Evolutionary conservation across 2,329 filamentous ascomycete genomes (phyloP).

Genomic region (Botryotinia convoluta): DNA sequence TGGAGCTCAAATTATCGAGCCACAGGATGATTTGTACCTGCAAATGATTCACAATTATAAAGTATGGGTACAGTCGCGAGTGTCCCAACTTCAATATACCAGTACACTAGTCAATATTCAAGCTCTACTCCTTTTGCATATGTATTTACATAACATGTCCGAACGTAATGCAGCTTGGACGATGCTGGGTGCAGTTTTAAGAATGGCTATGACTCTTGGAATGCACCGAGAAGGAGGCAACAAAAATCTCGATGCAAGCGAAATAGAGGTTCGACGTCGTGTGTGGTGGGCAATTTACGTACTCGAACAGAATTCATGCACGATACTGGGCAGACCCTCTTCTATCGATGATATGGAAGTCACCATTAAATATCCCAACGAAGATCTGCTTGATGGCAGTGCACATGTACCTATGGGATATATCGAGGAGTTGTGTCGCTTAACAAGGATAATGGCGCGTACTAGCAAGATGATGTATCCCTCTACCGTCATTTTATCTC

Average conservation of each 20-base stretch:
- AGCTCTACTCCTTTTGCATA: conserved; percentile 43
- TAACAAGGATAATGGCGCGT: conserved; percentile 32
- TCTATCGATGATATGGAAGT: conserved; percentile 36
- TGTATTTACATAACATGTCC: conserved; percentile 44
- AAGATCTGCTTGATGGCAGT: conserved; percentile 33
- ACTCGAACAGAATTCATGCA: conserved; percentile 37
- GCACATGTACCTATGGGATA: conserved; percentile 32
- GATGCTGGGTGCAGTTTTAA: conserved; percentile 42
- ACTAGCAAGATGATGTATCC: conserved; percentile 35
- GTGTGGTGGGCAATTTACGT: conserved; percentile 37
- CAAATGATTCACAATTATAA: conserved; percentile 40
- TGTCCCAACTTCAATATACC: conserved; percentile 41
- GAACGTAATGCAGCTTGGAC: conserved; percentile 44
- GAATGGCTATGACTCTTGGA: conserved; percentile 45
- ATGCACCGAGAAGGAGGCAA: conserved; percentile 45
- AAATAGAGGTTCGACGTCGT: conserved; percentile 34
- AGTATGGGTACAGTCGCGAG: conserved; percentile 38
- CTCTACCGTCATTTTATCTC: conserved; percentile 24
- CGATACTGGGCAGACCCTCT: conserved; percentile 35
- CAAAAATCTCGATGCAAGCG: conserved; percentile 39
- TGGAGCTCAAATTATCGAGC: conserved; percentile 42
- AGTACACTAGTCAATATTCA: conserved; percentile 44
- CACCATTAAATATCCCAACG: conserved; percentile 34
- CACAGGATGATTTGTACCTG: conserved; percentile 34
- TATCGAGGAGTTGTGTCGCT: conserved; percentile 30